Conservation (phyloP, 352 stramenopile species). For the Phytopythium oedochilum region DNA sequence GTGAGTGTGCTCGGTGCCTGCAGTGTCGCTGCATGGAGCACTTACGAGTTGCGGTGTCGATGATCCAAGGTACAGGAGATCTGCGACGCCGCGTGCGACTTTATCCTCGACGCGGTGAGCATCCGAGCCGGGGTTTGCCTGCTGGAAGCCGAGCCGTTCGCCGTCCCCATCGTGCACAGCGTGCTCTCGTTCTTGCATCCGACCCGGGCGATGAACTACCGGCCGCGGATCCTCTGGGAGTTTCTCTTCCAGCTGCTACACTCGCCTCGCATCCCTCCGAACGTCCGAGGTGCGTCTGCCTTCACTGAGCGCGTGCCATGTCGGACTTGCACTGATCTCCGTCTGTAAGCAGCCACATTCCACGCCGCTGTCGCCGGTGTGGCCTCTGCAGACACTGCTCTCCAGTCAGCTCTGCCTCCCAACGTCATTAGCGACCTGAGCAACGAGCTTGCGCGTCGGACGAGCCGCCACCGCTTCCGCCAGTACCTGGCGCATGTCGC, state of each 20-base stretch:
- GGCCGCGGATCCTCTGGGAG: constrained; percentile 50
- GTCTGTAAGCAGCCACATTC: constrained; percentile 24
- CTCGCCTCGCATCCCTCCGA: constrained; percentile 37
- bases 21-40: background rate
- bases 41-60: no score
- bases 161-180: constrained; percentile 33
- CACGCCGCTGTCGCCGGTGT: constrained; percentile 29
- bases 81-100: constrained; percentile 59
- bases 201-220: constrained; percentile 36
- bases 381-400: constrained; percentile 16
- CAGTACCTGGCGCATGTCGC: constrained; percentile 30
- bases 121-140: constrained; percentile 22
- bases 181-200: constrained; percentile 44
- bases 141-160: constrained; percentile 26
- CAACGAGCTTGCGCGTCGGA: constrained; percentile 21
- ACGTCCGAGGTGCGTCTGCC: constrained; percentile 25
- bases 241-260: constrained; percentile 76
- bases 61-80: constrained; percentile 44
- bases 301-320: background rate
- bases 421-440: constrained; percentile 31
- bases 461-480: constrained; percentile 58
- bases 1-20: constrained; percentile 13
- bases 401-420: constrained; percentile 22
- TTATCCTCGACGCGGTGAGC: constrained; percentile 43
- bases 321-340: background rate